Evolutionary conservation across 2,329 filamentous ascomycete genomes (phyloP), one percentile per base, ranked within the genome.

Genomic region (Golovinomyces cichoracearum): DNA sequence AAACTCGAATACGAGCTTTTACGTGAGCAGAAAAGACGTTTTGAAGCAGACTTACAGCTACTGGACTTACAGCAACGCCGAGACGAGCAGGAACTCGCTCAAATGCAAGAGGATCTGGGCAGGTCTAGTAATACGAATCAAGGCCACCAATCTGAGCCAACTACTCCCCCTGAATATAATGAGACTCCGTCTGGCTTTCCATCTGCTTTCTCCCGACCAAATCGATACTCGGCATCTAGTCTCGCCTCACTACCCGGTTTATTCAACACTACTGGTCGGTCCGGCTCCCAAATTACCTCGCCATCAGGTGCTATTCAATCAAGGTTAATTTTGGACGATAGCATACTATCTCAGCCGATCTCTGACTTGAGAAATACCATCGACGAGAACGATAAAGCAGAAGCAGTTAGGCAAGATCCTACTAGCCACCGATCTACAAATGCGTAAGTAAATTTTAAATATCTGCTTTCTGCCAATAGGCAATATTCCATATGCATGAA

Each of bases 81-180:
- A 53, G 82, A 90, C 60, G 83, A 86, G 61, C 74, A 80, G 57
- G 85, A 93, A 60, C 77, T 93, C 57, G 76, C 80, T 50, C 78
- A 83, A 62, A 81, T 95, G 67, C 80, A 85, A 58, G 78, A 84
- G 56, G 82, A 90, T 56, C 71, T 92, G 50, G 69, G 70, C 38
- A 68, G 73, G 53, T 69, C 70, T 50, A 66, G 63, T 57, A 67
- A 64, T 50, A 61, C 70, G 57, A 54, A 48, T 46, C 50, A 50
- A 35, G 82, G 82, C 48, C 81, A 86, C 58, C 83, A 92, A 61
- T 93, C 83, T 57, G 88, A 95, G 65, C 90, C 90, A 15, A 94
- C 90, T 1, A 98, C 90, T 21, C 90, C 90, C 21, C 90, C 90
- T 27, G 90, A 95, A 63, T 88, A 90, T 63, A 79, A 78, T 57